Evolutionary conservation across 495 filamentous ascomycete genomes (phyloP).

Genomic region (Diplogelasinospora grovesii): DNA sequence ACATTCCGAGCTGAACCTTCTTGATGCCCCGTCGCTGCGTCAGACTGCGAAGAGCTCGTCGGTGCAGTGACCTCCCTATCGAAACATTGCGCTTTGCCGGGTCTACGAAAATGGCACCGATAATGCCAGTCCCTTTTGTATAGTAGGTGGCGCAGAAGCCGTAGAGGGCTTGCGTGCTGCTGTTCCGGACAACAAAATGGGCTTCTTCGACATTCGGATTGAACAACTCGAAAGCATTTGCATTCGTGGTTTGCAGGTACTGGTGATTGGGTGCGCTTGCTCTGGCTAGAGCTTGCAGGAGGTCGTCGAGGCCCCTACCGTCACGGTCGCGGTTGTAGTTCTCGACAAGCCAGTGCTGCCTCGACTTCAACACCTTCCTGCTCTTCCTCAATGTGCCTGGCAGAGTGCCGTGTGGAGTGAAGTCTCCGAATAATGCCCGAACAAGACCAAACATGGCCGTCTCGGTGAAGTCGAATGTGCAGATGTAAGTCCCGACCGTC

Average conservation of each 20-base stretch:
- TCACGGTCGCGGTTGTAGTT: constrained; percentile 74
- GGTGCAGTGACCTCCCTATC: constrained; percentile 78
- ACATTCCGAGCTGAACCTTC: constrained; percentile 70
- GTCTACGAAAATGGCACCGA: constrained; percentile 78
- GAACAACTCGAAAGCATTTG: constrained; percentile 66
- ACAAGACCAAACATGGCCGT: constrained; percentile 78
- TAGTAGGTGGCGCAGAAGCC: constrained; percentile 86
- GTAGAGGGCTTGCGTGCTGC: constrained; percentile 77
- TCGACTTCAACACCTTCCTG: constrained; percentile 70
- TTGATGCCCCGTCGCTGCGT: constrained; percentile 59
- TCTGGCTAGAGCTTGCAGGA: constrained; percentile 58
- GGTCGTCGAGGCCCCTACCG: constrained; percentile 56
- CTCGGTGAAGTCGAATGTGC: constrained; percentile 91
- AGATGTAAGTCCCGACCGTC: constrained; percentile 79
- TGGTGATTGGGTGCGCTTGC: constrained; percentile 49
- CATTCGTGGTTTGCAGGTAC: constrained; percentile 59
- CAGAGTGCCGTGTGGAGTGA: constrained; percentile 62
- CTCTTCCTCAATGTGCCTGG: constrained; percentile 79
- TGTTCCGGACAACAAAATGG: constrained; percentile 88
- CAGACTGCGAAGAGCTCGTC: constrained; percentile 64
- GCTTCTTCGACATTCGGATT: constrained; percentile 62
- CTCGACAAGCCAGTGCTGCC: constrained; percentile 87
- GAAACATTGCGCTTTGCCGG: constrained; percentile 75
- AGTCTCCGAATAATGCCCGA: constrained; percentile 71
- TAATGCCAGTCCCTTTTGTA: constrained; percentile 65